Base-by-base conservation (phyloP, 352 stramenopile species). In the Phytophthora macrochlamydospora region DNA sequence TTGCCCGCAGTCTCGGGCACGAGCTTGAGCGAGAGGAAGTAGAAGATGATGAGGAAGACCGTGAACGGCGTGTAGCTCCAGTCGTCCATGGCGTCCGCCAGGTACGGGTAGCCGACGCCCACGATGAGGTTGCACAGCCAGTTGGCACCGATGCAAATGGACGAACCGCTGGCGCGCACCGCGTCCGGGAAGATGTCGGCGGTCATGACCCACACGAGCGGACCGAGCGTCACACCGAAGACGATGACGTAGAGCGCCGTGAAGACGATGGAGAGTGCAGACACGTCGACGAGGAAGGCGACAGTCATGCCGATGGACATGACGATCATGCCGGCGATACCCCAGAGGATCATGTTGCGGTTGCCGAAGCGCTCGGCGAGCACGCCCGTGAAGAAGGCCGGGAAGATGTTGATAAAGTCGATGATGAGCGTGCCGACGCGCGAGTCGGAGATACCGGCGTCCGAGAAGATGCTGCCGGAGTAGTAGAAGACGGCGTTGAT, bases 91-190 rank as follows among this genome's bases (percentile, higher is more conserved):
- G 65, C 74, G 42, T 70, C 69, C 2, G 70, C 70, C 40, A 82
- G 62, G 62, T 80, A 85, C 42, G 78, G 81, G 57, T 76, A 90
- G 14, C 65, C 62, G 11, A 88, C 61, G 9, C 78, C 78, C 24
- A 85, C 66, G 32, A 76, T 29, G 18, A 88, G 67, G 60, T 83
- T 87, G 53, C 55, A 79, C 1, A 69, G 38, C 69, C 69, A 89
- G 51, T 83, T 86, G 56, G 56, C 58, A 30, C 79, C 70, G 42
- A 81, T 76, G 46, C 68, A 66, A 46, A 89, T 40, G 7, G 72
- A 75, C 14, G 62, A 62, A 13, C 69, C 76, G 7, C 35, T 76
- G 3, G 75, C 74, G 3, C 77, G 72, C 29, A 86, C 59, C 28
- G 67, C 46, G 53, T 59, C 53, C 29, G 53, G 53, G 53, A 59